A percentile compares a stretch with the other conserved stretches of the same genome.
phyloP scores from a whole-genome alignment of 495 filamentous ascomycete species.

The Aspergillus sclerotiicarbonarius region DNA sequence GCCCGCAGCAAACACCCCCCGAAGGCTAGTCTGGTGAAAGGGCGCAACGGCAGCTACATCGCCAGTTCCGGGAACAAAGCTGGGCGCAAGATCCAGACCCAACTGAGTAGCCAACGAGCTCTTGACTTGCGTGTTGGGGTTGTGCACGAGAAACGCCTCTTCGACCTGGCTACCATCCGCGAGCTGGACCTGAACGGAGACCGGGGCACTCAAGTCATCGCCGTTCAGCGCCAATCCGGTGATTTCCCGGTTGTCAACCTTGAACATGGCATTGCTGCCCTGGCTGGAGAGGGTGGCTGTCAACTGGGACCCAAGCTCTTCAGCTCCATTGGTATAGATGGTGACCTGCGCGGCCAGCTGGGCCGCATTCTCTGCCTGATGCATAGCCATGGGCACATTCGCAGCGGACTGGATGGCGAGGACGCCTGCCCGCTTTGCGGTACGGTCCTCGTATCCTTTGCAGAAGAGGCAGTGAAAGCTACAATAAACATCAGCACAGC shows the following conservation, averaged over 20 bases:
- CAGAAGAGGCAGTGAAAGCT: conserved; percentile 11
- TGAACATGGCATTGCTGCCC: not conserved
- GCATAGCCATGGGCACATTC: not conserved
- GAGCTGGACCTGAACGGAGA: not conserved
- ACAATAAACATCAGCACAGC: conserved; percentile 9
- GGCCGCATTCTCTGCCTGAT: not conserved
- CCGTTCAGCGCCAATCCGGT: not conserved
- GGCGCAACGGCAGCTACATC: not conserved
- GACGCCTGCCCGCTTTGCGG: not conserved
- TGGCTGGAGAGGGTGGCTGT: not conserved
- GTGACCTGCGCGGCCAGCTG: not conserved
- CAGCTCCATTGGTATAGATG: conserved; percentile 5
- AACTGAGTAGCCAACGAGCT: not conserved
- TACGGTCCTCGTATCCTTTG: conserved; percentile 6
- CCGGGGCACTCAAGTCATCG: not conserved
- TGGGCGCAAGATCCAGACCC: not conserved
- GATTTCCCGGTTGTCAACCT: not conserved
- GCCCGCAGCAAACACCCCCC: conserved; percentile 7
- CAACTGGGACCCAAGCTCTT: not conserved
- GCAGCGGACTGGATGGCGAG: not conserved
- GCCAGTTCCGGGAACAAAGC: not conserved
- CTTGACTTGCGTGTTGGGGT: not conserved
- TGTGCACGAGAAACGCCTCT: not conserved
- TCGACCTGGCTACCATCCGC: not conserved
- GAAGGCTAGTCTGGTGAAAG: not conserved